Evolutionary conservation across 768 basidiomycete genomes (phyloP).

Genomic region (Cystobasidium ongulense): DNA sequence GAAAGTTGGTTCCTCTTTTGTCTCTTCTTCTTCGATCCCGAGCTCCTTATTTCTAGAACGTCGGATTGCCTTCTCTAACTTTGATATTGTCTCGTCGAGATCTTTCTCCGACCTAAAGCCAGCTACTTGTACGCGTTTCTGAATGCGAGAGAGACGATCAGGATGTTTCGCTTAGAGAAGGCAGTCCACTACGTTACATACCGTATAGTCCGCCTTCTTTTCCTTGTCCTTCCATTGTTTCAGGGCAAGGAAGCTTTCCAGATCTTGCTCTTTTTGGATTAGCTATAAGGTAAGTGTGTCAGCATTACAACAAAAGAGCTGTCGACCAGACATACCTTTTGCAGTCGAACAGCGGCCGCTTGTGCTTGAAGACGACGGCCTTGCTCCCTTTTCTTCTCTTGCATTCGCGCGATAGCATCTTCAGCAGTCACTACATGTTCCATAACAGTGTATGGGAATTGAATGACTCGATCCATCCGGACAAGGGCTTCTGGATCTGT

Average conservation of each 20-base stretch:
- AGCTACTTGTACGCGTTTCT: slow-evolving; percentile 50
- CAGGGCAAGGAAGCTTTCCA: slow-evolving; percentile 59
- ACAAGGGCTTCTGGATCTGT: slow-evolving; percentile 60
- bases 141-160: too few relatives aligned
- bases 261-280: slow-evolving; percentile 64
- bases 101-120: slow-evolving; percentile 54
- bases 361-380: slow-evolving; percentile 83
- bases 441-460: slow-evolving; percentile 16
- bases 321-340: slow-evolving; percentile 57
- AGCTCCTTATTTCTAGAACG: slow-evolving; percentile 71
- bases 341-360: slow-evolving; percentile 70
- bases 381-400: slow-evolving; percentile 76
- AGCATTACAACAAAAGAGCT: neutral
- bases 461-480: slow-evolving; percentile 48
- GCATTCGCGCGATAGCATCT: slow-evolving; percentile 68
- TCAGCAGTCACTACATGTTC: slow-evolving; percentile 75
- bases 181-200: too few relatives aligned
- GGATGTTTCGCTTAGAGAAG: too few relatives aligned
- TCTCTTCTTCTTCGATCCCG: slow-evolving; percentile 59
- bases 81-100: slow-evolving; percentile 74
- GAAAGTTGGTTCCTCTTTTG: slow-evolving; percentile 64
- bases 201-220: slow-evolving; percentile 62
- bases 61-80: slow-evolving; percentile 68
- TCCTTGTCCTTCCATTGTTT: slow-evolving; percentile 57
- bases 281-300: slow-evolving; percentile 49